Base-by-base conservation (phyloP, 305 asterid species). In the Fraxinus baroniana region DNA sequence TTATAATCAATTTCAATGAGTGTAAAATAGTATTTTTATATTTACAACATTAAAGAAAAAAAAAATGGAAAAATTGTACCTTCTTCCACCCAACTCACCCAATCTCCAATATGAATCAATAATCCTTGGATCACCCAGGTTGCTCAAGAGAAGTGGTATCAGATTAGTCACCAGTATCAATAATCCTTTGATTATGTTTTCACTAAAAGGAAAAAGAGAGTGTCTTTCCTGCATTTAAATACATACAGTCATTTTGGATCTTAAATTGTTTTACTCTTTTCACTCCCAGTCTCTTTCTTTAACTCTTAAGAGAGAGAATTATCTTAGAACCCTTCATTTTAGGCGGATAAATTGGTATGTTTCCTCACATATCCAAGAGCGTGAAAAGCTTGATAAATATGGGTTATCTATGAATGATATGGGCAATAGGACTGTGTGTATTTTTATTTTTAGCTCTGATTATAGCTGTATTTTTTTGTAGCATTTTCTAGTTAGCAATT, bases 371-470 rank as follows among this genome's bases (percentile, higher is more conserved):
- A 26, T 68, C 35, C 37, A 28, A 24, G 37, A 68, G 18, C 3
- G 30, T 37, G 4, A 26, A 26, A 24, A 28, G 36, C 36, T 8
- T 22, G 32, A 28, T 60, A 60, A 7, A 10, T 26, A 26, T 66
- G 73, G 6, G 17, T 41, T 9, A 83, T 74, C 13, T 5, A 49
- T 24, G 26, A 75, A 74, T 68, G 62, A 78, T 77, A 17, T 26
- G 62, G 79, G 79, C 74, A 60, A 7, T 71, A 60, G 57, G 82
- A 15, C 79, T 83, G 32, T 83, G 71, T 76, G 72, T 30, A 64
- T 83, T 81, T 78, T 18, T 84, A 57, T 46, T 77, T 80, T 83
- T 49, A 32, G 30, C 3, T 37, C 8, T 52, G 10, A 80, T 83
- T 49, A 32, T 7, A 28, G 44, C 4, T 52, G 46, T 78, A 76